Evolutionary conservation across 2,329 filamentous ascomycete species (phyloP).

Genomic region (Trichophyton mentagrophytes): DNA sequence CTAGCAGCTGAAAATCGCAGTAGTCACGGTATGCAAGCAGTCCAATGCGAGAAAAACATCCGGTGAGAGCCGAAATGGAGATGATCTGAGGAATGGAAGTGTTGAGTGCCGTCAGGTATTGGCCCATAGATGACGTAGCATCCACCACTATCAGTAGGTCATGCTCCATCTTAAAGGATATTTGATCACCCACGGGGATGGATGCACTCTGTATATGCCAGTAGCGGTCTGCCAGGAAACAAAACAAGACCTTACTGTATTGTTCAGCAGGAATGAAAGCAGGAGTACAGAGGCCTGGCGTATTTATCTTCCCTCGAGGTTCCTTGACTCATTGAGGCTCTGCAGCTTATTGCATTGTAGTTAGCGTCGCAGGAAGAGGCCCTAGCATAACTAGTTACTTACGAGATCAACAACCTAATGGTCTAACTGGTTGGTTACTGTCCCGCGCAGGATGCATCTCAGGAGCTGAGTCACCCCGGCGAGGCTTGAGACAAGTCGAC

Average conservation of each 20-base stretch:
- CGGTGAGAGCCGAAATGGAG: conserved; percentile 37
- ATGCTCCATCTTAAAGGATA: background rate
- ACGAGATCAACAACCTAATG: background rate
- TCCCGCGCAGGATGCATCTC: too few species aligned
- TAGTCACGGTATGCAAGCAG: conserved; percentile 43
- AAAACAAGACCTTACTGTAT: background rate
- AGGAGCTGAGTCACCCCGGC: too few species aligned
- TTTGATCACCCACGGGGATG: too few species aligned
- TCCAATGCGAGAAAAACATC: conserved; percentile 39
- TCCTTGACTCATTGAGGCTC: too few species aligned
- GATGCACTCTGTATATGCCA: too few species aligned
- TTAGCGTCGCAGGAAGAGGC: too few species aligned
- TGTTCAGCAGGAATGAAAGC: background rate
- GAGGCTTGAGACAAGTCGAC: too few species aligned
- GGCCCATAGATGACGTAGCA: background rate
- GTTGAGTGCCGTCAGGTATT: conserved; percentile 34
- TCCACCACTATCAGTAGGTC: conserved; percentile 2
- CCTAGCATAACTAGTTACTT: too few species aligned
- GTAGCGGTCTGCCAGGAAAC: background rate
- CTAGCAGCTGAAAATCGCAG: conserved; percentile 22
- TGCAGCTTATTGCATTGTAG: too few species aligned
- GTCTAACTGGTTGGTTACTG: background rate
- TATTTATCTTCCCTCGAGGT: too few species aligned
- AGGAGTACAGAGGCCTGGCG: too few species aligned
- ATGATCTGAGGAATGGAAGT: conserved; percentile 40